Conservation (phyloP, 768 basidiomycete genomes). For the Exsudoporus frostii region DNA sequence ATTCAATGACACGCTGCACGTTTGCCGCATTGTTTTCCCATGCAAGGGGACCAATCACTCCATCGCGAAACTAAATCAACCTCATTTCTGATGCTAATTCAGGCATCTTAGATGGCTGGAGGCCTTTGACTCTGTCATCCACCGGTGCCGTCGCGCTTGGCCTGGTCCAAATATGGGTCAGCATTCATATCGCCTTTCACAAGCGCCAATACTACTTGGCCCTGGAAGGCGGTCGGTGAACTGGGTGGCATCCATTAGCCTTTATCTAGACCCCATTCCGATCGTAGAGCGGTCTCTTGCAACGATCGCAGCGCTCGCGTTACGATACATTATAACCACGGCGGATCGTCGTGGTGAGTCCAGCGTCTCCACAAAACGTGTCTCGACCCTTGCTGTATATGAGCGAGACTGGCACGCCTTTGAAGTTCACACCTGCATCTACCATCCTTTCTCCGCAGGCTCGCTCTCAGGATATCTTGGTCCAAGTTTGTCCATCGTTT, state of each 20-base stretch:
- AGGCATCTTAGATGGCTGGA: background rate
- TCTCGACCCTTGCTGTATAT: conserved; percentile 26
- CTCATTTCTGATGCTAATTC: conserved; percentile 14
- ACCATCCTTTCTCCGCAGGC: background rate
- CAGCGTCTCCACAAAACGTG: conserved; percentile 25
- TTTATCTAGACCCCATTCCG: conserved; percentile 7
- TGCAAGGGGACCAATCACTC: conserved; percentile 14
- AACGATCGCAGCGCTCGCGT: conserved; percentile 6
- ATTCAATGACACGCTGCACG: conserved; percentile 16
- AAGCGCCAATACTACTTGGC: background rate
- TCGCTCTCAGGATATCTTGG: conserved; percentile 1
- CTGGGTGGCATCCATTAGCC: background rate
- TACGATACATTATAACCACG: conserved; percentile 18
- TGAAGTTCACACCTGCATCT: conserved; percentile 1
- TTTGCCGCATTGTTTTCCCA: conserved; percentile 24
- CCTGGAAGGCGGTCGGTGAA: background rate
- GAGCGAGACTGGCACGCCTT: conserved; percentile 6
- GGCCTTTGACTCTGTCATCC: background rate
- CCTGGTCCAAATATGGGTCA: background rate
- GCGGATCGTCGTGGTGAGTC: conserved; percentile 21
- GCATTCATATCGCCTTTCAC: background rate
- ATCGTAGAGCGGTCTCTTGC: conserved; percentile 7
- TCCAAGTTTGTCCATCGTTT: background rate
- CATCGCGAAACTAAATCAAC: conserved; percentile 17
- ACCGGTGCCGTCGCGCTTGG: background rate